phyloP scores from a whole-genome alignment of 768 basidiomycete species.

The Lactifluus subvellereus region DNA sequence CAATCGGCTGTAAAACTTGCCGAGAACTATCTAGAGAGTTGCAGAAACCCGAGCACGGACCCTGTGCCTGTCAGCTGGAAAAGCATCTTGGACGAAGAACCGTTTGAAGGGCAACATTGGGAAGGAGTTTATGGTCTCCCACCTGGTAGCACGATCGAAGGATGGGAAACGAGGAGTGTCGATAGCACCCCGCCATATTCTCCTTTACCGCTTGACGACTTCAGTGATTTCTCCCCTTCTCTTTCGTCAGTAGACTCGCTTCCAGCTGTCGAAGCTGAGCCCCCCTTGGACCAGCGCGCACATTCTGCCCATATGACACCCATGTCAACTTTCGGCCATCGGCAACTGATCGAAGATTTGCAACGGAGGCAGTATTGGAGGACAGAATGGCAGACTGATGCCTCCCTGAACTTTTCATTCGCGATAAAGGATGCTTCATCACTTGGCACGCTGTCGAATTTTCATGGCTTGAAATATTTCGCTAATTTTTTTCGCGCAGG shows the following conservation, averaged over 20 bases:
- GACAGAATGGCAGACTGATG: slow-evolving; percentile 52
- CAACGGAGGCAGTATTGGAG: slow-evolving; percentile 70
- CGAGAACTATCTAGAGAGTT: slow-evolving; percentile 44
- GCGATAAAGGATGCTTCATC: slow-evolving; percentile 68
- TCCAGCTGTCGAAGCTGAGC: background rate
- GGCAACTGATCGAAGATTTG: slow-evolving; percentile 57
- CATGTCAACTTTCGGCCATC: slow-evolving; percentile 33
- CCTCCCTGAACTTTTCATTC: slow-evolving; percentile 41
- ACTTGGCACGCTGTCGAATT: slow-evolving; percentile 42
- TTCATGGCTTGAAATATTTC: background rate
- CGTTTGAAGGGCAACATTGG: slow-evolving; percentile 85
- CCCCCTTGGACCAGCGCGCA: background rate
- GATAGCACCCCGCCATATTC: slow-evolving; percentile 67
- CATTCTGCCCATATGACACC: background rate
- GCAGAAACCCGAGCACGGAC: slow-evolving; percentile 39
- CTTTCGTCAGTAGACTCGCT: slow-evolving; percentile 24
- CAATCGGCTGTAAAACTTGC: slow-evolving; percentile 46
- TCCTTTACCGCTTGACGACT: slow-evolving; percentile 37
- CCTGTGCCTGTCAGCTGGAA: slow-evolving; percentile 58
- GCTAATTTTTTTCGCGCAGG: slow-evolving; percentile 31
- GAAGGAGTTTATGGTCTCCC: slow-evolving; percentile 60
- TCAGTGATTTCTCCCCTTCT: slow-evolving; percentile 16
- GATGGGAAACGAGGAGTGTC: slow-evolving; percentile 42
- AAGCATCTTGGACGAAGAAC: slow-evolving; percentile 75
- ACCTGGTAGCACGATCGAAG: slow-evolving; percentile 41